These are phyloP conservation scores for Violaceomyces palustris DNA, from an alignment of 1,284 basidiomycete species.

Conservation along the genomic window DNA sequence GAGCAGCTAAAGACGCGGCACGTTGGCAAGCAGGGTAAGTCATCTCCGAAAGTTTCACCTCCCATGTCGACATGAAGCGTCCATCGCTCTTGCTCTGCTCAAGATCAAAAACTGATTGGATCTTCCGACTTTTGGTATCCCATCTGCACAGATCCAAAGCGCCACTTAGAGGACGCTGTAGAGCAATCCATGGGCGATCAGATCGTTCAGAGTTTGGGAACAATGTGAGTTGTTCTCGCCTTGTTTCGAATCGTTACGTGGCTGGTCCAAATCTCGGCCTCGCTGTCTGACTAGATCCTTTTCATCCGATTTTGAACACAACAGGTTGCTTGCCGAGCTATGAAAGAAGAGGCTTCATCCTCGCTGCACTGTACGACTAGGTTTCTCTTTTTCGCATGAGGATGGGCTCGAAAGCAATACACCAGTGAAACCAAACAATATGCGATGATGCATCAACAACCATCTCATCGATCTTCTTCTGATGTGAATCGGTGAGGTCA, in stretches of 20 bases:
- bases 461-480: too few relatives aligned
- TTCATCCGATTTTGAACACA: too few relatives aligned
- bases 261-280: background rate
- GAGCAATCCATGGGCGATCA: slow-evolving; percentile 51
- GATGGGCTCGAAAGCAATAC: too few relatives aligned
- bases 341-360: too few relatives aligned
- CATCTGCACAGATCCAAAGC: slow-evolving; percentile 43
- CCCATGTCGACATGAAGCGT: background rate
- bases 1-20: slow-evolving; percentile 52
- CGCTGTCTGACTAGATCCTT: background rate
- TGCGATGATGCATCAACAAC: too few relatives aligned
- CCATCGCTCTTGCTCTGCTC: slow-evolving; percentile 1
- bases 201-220: slow-evolving; percentile 50
- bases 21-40: slow-evolving; percentile 44
- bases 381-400: too few relatives aligned
- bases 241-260: background rate
- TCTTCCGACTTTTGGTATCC: slow-evolving; percentile 4
- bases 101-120: slow-evolving; percentile 1
- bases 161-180: slow-evolving; percentile 51
- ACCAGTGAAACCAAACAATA: too few relatives aligned
- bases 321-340: slow-evolving; percentile 20
- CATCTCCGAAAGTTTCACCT: too few relatives aligned
- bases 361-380: too few relatives aligned
- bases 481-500: too few relatives aligned
- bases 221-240: slow-evolving; percentile 26